A percentile compares a stretch with the other conserved stretches of the same genome.
phyloP scores from a whole-genome alignment of 352 stramenopile genomes.

The Blastocystis sp. region DNA sequence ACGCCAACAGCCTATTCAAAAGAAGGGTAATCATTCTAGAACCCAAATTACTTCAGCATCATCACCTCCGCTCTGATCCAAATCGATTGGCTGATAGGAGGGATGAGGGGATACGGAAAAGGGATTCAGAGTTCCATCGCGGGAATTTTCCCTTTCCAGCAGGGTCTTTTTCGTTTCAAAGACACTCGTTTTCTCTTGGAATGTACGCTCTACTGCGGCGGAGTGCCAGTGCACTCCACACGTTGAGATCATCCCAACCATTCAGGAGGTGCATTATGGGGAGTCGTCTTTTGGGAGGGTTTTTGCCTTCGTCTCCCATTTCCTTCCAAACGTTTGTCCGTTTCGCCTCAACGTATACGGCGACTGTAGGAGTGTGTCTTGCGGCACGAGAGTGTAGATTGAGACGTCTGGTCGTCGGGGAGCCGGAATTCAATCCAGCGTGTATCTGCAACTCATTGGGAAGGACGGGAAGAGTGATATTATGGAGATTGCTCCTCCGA shows the following conservation, averaged over 20 bases:
- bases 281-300: neutral
- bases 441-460: constrained; percentile 49
- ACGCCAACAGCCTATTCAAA: neutral
- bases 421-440: constrained; percentile 54
- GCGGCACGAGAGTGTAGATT: neutral
- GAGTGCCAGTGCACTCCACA: neutral
- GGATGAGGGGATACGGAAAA: too few relatives aligned
- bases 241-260: neutral
- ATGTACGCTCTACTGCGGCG: neutral
- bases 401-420: constrained; percentile 37
- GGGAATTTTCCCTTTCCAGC: too few relatives aligned
- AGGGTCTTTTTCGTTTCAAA: too few relatives aligned
- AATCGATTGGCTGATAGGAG: too few relatives aligned
- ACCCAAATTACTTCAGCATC: neutral
- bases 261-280: neutral
- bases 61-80: too few relatives aligned
- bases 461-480: constrained; percentile 42
- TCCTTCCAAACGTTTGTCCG: neutral
- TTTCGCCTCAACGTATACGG: constrained; percentile 15
- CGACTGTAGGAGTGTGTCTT: neutral
- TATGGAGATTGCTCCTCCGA: constrained; percentile 42
- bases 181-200: neutral
- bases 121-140: too few relatives aligned
- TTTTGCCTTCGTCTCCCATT: neutral
- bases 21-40: neutral